phyloP scores from a whole-genome alignment of 2,329 filamentous ascomycete genomes.

The Stachybotrys elegans region DNA sequence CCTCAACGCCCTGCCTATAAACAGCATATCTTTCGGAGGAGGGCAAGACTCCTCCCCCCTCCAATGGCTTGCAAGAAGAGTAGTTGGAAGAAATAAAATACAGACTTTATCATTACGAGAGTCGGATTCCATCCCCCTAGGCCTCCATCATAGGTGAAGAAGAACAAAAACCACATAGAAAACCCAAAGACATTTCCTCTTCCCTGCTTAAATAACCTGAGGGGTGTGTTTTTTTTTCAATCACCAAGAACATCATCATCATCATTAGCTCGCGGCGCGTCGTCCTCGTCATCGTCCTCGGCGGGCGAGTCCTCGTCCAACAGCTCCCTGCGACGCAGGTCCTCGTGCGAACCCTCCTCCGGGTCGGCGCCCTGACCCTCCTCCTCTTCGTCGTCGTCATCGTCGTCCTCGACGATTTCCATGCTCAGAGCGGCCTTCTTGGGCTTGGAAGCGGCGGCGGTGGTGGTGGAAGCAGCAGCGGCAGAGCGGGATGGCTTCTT shows the following conservation, averaged over 20 bases:
- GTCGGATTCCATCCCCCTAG: too few species aligned
- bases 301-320: constrained; percentile 43
- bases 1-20: too few species aligned
- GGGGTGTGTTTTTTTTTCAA: constrained; percentile 25
- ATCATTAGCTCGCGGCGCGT: constrained; percentile 26
- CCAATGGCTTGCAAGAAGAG: too few species aligned
- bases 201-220: too few species aligned
- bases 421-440: constrained; percentile 34
- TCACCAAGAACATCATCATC: constrained; percentile 43
- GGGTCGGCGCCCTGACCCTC: constrained; percentile 43
- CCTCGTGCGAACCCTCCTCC: constrained; percentile 55
- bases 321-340: constrained; percentile 49
- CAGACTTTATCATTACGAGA: too few species aligned
- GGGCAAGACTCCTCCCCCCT: too few species aligned
- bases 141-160: too few species aligned
- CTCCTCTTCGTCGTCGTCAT: constrained; percentile 33
- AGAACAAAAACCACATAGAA: constrained; percentile 10
- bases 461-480: constrained; percentile 17
- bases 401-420: constrained; percentile 40
- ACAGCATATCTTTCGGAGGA: too few species aligned
- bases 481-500: constrained; percentile 30
- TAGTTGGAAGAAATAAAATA: too few species aligned
- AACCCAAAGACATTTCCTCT: too few species aligned
- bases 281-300: constrained; percentile 27
- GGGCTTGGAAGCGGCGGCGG: constrained; percentile 14